A percentile compares a stretch with the other conserved stretches of the same genome.
These are phyloP conservation scores for Fraxinus excelsior DNA, from an alignment of 257 asterid genomes.

Conservation along the genomic window DNA sequence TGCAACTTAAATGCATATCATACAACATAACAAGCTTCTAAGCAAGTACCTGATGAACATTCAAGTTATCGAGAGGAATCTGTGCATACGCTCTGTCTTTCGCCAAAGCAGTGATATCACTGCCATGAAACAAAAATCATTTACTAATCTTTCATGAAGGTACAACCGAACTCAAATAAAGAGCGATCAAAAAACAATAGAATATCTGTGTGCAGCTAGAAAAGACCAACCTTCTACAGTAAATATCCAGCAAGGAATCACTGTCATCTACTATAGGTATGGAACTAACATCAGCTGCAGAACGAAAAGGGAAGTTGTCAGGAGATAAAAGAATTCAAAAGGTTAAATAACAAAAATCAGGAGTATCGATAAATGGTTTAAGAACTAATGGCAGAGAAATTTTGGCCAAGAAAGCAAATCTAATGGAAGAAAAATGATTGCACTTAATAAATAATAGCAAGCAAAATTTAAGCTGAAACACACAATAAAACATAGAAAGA, in stretches of 20 bases:
- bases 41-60: slow-evolving; percentile 57
- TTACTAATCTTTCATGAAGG: slow-evolving; percentile 10
- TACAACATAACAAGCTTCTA: background rate
- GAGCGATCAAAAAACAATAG: background rate
- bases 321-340: slow-evolving; percentile 5
- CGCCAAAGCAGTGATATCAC: slow-evolving; percentile 78
- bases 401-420: slow-evolving; percentile 4
- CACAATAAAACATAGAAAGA: background rate
- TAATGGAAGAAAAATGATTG: background rate
- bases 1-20: background rate
- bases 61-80: slow-evolving; percentile 66
- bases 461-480: slow-evolving; percentile 3
- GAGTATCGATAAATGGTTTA: slow-evolving; percentile 3
- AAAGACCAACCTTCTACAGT: slow-evolving; percentile 57
- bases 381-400: background rate
- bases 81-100: slow-evolving; percentile 68
- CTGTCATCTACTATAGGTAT: slow-evolving; percentile 75
- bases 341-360: slow-evolving; percentile 5
- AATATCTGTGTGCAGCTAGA: background rate
- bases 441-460: slow-evolving; percentile 2
- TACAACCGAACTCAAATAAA: slow-evolving; percentile 19
- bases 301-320: slow-evolving; percentile 10
- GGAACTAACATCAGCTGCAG: slow-evolving; percentile 70
- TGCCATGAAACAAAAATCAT: slow-evolving; percentile 29
- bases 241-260: slow-evolving; percentile 72